phyloP scores from a whole-genome alignment of 1,139 yeast genomes.

The Wickerhamomyces sp. region DNA sequence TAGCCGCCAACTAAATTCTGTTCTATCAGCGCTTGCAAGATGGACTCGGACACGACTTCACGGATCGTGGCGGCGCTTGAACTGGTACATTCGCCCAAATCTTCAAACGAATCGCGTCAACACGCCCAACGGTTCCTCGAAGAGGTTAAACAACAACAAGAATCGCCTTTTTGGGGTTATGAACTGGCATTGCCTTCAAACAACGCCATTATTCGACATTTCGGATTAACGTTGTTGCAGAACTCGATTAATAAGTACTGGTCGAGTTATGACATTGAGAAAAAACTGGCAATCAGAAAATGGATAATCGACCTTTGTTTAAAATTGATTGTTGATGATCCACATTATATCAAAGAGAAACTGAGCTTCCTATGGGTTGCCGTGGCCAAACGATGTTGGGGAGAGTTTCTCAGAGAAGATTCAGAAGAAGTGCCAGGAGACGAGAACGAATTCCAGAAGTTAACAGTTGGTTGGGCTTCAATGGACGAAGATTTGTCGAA shows the following conservation, averaged over 20 bases:
- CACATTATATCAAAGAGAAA: conserved; percentile 87
- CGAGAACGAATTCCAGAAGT: conserved; percentile 37
- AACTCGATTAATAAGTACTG: conserved; percentile 58
- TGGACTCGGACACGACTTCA: conserved; percentile 18
- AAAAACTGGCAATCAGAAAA: conserved; percentile 61
- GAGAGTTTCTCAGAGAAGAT: conserved; percentile 42
- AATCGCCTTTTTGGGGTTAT: conserved; percentile 92
- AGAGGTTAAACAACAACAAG: conserved; percentile 66
- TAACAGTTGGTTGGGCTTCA: conserved; percentile 74
- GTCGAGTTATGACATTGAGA: conserved; percentile 56
- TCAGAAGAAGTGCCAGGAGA: too few species aligned
- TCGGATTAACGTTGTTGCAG: conserved; percentile 78
- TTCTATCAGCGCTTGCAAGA: too few species aligned
- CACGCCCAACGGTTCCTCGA: conserved; percentile 75
- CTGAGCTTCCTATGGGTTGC: conserved; percentile 89
- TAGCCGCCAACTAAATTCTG: too few species aligned
- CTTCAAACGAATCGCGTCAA: conserved; percentile 58
- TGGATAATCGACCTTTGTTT: conserved; percentile 82
- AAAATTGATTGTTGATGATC: conserved; percentile 59
- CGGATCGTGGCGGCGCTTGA: conserved; percentile 64
- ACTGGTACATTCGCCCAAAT: conserved; percentile 68
- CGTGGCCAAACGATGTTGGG: conserved; percentile 92
- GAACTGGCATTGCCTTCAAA: conserved; percentile 69
- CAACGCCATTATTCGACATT: conserved; percentile 75
- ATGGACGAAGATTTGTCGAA: conserved; percentile 77